Evolutionary conservation across 2,329 filamentous ascomycete species (phyloP).

Genomic region (Fusarium miscanthi): DNA sequence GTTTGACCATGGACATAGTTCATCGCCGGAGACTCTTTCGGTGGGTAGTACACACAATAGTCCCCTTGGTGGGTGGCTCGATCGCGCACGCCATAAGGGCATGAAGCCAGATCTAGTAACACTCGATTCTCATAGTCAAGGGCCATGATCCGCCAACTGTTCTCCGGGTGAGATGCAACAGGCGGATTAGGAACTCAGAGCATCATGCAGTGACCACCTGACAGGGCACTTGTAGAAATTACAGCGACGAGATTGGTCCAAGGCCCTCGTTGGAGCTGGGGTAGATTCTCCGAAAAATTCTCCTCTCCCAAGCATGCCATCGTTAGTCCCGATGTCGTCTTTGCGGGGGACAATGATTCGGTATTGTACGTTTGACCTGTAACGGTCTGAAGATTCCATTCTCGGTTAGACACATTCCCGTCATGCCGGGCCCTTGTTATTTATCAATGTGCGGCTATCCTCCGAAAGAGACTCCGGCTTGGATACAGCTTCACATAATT

Average conservation of each 20-base stretch:
- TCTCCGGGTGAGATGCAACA: not conserved
- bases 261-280: slow-evolving; percentile 20
- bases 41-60: slow-evolving; percentile 5
- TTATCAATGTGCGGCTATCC: slow-evolving; percentile 4
- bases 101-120: slow-evolving; percentile 36
- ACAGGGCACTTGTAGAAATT: slow-evolving; percentile 3
- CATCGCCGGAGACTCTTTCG: not conserved
- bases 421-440: slow-evolving; percentile 3
- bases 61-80: slow-evolving; percentile 28
- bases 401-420: slow-evolving; percentile 28
- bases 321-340: slow-evolving; percentile 47
- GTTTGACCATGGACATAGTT: slow-evolving; percentile 1
- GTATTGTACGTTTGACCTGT: slow-evolving; percentile 24
- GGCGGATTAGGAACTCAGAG: not conserved
- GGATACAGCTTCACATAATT: slow-evolving; percentile 29
- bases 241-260: slow-evolving; percentile 11
- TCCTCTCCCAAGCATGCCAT: slow-evolving; percentile 43
- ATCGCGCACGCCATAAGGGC: slow-evolving; percentile 42
- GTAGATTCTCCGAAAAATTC: slow-evolving; percentile 48
- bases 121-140: slow-evolving; percentile 1
- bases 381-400: slow-evolving; percentile 30
- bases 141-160: slow-evolving; percentile 7
- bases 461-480: slow-evolving; percentile 33
- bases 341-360: slow-evolving; percentile 42
- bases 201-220: not conserved